phyloP scores from a whole-genome alignment of 108 stramenopile genomes.

The Aurantiochytrium sp. region DNA sequence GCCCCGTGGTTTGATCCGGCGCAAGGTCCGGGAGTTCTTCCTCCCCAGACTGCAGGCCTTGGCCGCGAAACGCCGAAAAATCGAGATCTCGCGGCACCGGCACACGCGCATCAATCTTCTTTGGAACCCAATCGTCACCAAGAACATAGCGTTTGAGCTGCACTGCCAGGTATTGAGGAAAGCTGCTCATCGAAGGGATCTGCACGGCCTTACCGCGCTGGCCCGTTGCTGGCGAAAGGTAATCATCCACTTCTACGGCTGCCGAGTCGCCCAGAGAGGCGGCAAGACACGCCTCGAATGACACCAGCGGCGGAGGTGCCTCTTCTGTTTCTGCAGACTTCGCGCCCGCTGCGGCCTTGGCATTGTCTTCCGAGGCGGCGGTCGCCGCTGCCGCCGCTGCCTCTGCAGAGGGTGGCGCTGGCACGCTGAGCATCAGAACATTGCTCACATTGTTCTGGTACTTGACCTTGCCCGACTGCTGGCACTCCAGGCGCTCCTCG shows the following conservation, averaged over 20 bases:
- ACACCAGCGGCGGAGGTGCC: constrained; percentile 30
- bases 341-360: background rate
- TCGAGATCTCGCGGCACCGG: constrained; percentile 79
- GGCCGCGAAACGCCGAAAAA: constrained; percentile 51
- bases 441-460: constrained; percentile 39
- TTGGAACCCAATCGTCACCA: constrained; percentile 79
- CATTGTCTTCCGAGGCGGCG: background rate
- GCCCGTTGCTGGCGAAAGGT: constrained; percentile 59
- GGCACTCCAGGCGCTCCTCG: constrained; percentile 65
- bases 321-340: background rate
- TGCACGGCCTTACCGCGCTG: constrained; percentile 37
- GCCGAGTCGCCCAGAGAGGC: constrained; percentile 53
- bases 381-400: background rate
- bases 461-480: constrained; percentile 29
- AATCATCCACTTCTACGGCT: constrained; percentile 52
- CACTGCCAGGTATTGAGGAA: constrained; percentile 84
- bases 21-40: constrained; percentile 64
- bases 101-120: constrained; percentile 88
- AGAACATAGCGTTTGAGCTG: constrained; percentile 85
- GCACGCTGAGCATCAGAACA: background rate
- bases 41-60: constrained; percentile 75
- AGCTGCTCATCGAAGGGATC: constrained; percentile 58
- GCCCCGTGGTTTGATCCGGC: constrained; percentile 14
- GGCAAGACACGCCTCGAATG: constrained; percentile 69
- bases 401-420: background rate